Evolutionary conservation across 2,329 filamentous ascomycete species (phyloP), one percentile per base, ranked within the genome.

Genomic region (Aspergillus sp.): DNA sequence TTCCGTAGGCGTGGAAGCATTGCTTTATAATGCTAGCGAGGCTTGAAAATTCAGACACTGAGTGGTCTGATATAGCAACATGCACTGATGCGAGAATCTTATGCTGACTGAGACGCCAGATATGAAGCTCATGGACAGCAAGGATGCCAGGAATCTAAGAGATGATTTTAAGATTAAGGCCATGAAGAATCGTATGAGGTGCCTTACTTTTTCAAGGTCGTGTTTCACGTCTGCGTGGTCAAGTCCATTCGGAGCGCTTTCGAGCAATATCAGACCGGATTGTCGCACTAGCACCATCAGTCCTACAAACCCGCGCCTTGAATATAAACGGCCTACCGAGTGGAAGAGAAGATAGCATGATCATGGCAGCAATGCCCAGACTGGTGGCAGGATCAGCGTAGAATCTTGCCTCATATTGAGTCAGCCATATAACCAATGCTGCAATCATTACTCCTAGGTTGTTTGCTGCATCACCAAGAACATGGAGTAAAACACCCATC

Each of bases 391-490:
- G 89, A 67, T 93, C 90, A 5, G 87, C 88, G 64, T 91, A 92
- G 76, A 83, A 90, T 35, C 87, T 80, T 3, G 72, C 78, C 1
- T 82, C 77, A 31, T 82, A 85, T 31, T 80, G 69, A 0, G 82
- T 78, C 56, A 86, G 77, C 89, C 88, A 91, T 69, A 92, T 88
- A 33, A 90, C 79, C 2, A 87, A 66, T 0, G 87, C 88, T 1
- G 88, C 83, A 37, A 87, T 77, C 49, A 91, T 90, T 58, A 93
- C 89, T 9, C 88, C 89, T 11, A 91, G 71, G 64, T 93, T 93
- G 75, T 91, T 92, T 61, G 89, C 79, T 5, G 88, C 87, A 66
- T 93, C 90, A 33, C 88, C 87, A 3, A 90, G 66, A 25, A 92
- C 83, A 66, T 93, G 90, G 14, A 90, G 73, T 11, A 92, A 68